These are phyloP conservation scores for Cryptococcus sp. DNA, from an alignment of 1,284 basidiomycete genomes.

Conservation along the genomic window DNA sequence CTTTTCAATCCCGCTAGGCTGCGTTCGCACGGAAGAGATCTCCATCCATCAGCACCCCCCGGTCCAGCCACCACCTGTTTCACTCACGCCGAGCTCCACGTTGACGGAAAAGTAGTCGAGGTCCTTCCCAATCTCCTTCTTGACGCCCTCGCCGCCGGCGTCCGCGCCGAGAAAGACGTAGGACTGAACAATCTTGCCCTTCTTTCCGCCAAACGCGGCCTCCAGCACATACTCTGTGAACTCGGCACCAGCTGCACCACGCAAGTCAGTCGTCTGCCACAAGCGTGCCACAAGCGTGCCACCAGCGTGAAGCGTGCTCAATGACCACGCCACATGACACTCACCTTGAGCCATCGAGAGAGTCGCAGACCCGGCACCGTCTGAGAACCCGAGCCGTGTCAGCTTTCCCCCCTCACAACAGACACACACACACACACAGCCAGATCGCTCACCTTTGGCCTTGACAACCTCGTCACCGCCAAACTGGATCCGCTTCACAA, in stretches of 20 bases:
- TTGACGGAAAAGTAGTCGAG: conserved; percentile 85
- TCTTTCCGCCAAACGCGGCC: conserved; percentile 76
- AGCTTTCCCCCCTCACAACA: conserved; percentile 47
- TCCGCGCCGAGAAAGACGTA: conserved; percentile 72
- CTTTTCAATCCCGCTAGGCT: conserved; percentile 55
- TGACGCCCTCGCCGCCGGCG: conserved; percentile 48
- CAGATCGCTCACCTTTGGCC: conserved; percentile 41
- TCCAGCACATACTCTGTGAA: conserved; percentile 79
- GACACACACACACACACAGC: neutral
- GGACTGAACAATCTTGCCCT: conserved; percentile 75
- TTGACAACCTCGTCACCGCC: conserved; percentile 75
- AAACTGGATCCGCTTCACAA: conserved; percentile 74
- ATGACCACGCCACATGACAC: conserved; percentile 5
- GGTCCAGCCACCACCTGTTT: neutral
- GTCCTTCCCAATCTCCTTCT: conserved; percentile 51
- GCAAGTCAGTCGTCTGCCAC: neutral
- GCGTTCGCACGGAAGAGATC: neutral
- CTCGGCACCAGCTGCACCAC: conserved; percentile 66
- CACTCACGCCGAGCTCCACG: conserved; percentile 78
- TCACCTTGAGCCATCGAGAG: conserved; percentile 83
- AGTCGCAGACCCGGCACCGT: conserved; percentile 83
- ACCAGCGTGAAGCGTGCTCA: neutral
- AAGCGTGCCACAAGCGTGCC: too few species aligned
- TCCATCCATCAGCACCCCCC: neutral
- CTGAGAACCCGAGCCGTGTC: conserved; percentile 65